These are phyloP conservation scores for Debaryomyces sp. DNA, from an alignment of 1,139 yeast species.

Conservation along the genomic window DNA sequence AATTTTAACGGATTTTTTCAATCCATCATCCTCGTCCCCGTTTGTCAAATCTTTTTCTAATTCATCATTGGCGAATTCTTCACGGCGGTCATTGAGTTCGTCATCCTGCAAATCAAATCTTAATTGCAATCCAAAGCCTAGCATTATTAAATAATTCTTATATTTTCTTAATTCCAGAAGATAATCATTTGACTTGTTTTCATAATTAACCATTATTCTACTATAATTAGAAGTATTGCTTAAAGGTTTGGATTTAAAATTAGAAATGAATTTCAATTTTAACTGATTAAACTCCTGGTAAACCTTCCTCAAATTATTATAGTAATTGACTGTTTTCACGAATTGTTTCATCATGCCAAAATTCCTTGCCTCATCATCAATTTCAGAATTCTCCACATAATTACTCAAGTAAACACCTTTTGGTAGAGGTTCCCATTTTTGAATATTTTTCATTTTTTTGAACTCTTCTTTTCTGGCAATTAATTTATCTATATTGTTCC, in stretches of 20 bases:
- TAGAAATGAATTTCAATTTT: constrained; percentile 34
- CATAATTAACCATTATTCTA: constrained; percentile 40
- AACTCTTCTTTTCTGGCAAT: constrained; percentile 32
- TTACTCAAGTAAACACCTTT: constrained; percentile 47
- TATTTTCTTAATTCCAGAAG: constrained; percentile 48
- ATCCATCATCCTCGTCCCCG: constrained; percentile 30
- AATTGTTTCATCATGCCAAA: constrained; percentile 52
- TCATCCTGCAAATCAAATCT: constrained; percentile 45
- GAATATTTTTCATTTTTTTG: constrained; percentile 37
- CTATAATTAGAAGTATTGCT: constrained; percentile 36
- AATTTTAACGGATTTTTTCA: constrained; percentile 37
- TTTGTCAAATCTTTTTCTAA: not conserved
- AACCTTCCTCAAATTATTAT: constrained; percentile 41
- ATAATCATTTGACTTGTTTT: constrained; percentile 43
- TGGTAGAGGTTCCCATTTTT: constrained; percentile 46
- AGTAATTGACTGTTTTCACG: constrained; percentile 46
- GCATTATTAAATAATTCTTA: constrained; percentile 47
- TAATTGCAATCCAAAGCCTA: constrained; percentile 52
- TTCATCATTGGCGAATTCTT: constrained; percentile 6
- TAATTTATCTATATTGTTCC: constrained; percentile 57
- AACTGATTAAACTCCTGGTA: constrained; percentile 38
- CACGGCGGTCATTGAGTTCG: constrained; percentile 9
- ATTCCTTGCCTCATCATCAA: constrained; percentile 20
- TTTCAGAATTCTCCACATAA: constrained; percentile 27
- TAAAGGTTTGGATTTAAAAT: constrained; percentile 29